A percentile compares a stretch with the other conserved stretches of the same genome.
Evolutionary conservation across 768 basidiomycete genomes (phyloP).

Genomic region (Lactarius hengduanensis): DNA sequence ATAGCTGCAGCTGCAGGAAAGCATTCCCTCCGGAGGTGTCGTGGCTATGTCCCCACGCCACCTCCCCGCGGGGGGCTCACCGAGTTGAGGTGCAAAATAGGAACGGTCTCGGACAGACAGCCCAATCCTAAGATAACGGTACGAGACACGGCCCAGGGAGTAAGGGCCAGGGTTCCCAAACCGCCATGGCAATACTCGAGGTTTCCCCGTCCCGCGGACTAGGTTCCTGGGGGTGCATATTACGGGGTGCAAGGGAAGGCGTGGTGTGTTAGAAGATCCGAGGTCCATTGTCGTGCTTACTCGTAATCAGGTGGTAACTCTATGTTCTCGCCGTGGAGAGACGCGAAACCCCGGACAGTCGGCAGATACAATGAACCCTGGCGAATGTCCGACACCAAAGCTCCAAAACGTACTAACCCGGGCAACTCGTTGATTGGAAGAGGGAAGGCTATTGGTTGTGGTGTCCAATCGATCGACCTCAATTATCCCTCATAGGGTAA

Average conservation of each 20-base stretch:
- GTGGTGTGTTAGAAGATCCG: not conserved
- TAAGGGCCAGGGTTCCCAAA: conserved; percentile 6
- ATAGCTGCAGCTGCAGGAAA: not conserved
- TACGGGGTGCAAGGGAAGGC: conserved; percentile 9
- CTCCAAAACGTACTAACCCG: conserved; percentile 8
- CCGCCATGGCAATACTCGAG: conserved; percentile 13
- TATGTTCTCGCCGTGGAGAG: not conserved
- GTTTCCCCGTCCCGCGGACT: conserved; percentile 25
- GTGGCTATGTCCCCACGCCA: not conserved
- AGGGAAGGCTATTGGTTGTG: conserved; percentile 10
- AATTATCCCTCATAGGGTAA: not conserved
- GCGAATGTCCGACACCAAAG: conserved; percentile 9
- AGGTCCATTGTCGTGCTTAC: not conserved
- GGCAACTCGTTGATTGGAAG: conserved; percentile 15
- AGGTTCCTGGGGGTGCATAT: conserved; percentile 4
- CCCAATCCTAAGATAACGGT: conserved; percentile 7
- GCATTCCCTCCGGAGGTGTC: too few species aligned
- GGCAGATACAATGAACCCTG: conserved; percentile 12
- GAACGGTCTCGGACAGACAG: not conserved
- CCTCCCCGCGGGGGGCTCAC: conserved; percentile 11
- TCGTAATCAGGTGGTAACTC: not conserved
- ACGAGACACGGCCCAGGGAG: conserved; percentile 2
- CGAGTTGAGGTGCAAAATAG: conserved; percentile 8
- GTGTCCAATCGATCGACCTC: conserved; percentile 17
- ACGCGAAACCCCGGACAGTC: conserved; percentile 1